Conservation (phyloP, 2,329 filamentous ascomycete species). For the Penicillium decumbens region DNA sequence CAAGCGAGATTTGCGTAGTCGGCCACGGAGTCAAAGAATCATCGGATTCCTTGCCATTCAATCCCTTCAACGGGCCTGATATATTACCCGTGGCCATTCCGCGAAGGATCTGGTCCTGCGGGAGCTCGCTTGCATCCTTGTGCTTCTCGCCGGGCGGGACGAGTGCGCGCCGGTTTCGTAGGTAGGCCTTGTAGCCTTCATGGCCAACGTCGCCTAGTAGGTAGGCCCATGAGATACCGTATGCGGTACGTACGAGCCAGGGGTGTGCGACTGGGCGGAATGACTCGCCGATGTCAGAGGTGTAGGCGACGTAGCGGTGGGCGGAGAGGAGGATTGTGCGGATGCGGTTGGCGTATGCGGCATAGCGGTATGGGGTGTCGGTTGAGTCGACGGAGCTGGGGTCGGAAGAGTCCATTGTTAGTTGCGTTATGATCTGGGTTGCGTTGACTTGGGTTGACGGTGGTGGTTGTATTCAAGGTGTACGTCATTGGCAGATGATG, state of each 20-base stretch:
- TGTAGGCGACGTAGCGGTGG: slow-evolving; percentile 96
- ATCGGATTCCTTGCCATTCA: slow-evolving; percentile 6
- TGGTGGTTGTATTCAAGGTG: neutral
- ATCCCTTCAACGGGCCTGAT: slow-evolving; percentile 12
- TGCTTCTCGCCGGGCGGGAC: slow-evolving; percentile 59
- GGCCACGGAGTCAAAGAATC: slow-evolving; percentile 34
- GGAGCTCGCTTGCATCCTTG: slow-evolving; percentile 35
- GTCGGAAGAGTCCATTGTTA: slow-evolving; percentile 15
- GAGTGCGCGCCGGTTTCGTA: slow-evolving; percentile 71
- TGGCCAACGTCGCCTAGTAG: slow-evolving; percentile 83
- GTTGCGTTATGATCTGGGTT: neutral
- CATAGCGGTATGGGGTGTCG: slow-evolving; percentile 81
- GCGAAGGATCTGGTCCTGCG: slow-evolving; percentile 29
- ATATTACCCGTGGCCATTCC: slow-evolving; percentile 38
- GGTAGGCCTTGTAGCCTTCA: slow-evolving; percentile 93
- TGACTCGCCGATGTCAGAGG: slow-evolving; percentile 90
- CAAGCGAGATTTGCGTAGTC: slow-evolving; percentile 57
- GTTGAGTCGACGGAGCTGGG: slow-evolving; percentile 71
- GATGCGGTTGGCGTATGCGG: slow-evolving; percentile 80
- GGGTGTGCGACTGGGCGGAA: slow-evolving; percentile 92
- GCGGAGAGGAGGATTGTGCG: slow-evolving; percentile 84
- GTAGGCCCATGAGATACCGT: slow-evolving; percentile 89
- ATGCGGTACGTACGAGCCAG: slow-evolving; percentile 72
- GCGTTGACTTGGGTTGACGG: neutral
- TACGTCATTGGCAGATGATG: slow-evolving; percentile 5